phyloP scores from a whole-genome alignment of 371 early-diverging fungal species.

The Actinomortierella wolfii region DNA sequence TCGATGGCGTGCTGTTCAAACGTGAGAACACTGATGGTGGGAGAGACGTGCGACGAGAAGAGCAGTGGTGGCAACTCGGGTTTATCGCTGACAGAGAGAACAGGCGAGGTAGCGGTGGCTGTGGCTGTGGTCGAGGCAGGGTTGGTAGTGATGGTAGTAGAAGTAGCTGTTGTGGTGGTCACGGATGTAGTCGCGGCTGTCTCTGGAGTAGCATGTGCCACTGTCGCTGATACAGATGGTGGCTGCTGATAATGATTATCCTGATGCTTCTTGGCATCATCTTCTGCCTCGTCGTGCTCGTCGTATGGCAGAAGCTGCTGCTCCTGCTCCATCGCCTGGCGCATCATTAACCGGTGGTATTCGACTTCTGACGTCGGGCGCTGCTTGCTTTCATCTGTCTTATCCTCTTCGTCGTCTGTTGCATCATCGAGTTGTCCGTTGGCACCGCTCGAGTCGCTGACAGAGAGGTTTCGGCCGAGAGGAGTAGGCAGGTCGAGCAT shows the following conservation, averaged over 20 bases:
- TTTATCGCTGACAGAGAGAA: slow-evolving; percentile 5
- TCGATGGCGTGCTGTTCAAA: too few species aligned
- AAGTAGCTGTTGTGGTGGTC: too few species aligned
- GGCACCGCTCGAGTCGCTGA: neutral
- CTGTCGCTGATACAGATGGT: too few species aligned
- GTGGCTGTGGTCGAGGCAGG: neutral
- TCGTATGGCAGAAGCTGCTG: slow-evolving; percentile 4
- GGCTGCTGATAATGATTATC: neutral
- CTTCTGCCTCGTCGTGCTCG: slow-evolving; percentile 16
- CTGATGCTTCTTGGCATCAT: slow-evolving; percentile 6
- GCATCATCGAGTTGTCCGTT: neutral
- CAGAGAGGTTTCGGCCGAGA: too few species aligned
- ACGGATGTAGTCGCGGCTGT: too few species aligned
- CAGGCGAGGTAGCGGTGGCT: neutral
- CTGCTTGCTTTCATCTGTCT: too few species aligned
- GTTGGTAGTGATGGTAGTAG: too few species aligned
- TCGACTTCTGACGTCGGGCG: too few species aligned
- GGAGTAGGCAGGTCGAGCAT: slow-evolving; percentile 22
- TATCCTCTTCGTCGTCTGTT: slow-evolving; percentile 9
- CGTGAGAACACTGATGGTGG: too few species aligned
- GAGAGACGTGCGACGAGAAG: slow-evolving; percentile 3
- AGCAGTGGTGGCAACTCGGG: slow-evolving; percentile 25
- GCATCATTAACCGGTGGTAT: too few species aligned
- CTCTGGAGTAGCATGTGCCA: too few species aligned
- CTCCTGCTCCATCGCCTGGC: too few species aligned